Evolutionary conservation across 176 grass and related monocot species (phyloP).

Genomic region (Cocos nucifera): DNA sequence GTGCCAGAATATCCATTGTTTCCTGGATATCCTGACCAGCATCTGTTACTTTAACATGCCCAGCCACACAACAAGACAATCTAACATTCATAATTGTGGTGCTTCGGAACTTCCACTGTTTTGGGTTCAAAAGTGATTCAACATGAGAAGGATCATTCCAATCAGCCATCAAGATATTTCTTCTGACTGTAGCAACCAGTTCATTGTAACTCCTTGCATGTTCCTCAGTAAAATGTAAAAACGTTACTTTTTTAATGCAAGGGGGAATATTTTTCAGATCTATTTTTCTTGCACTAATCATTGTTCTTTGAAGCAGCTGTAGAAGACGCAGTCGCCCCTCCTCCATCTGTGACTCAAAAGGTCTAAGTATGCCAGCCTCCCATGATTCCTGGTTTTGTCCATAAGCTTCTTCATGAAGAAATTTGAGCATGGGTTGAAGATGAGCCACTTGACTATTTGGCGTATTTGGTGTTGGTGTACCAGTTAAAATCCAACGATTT

Average conservation of each 20-base stretch:
- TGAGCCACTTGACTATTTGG: slow-evolving; percentile 87
- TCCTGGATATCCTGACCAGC: slow-evolving; percentile 94
- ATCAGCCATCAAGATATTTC: slow-evolving; percentile 96
- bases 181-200: slow-evolving; percentile 68
- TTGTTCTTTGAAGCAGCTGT: slow-evolving; percentile 65
- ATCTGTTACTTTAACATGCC: slow-evolving; percentile 87
- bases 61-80: slow-evolving; percentile 87
- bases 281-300: slow-evolving; percentile 95
- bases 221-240: slow-evolving; percentile 67
- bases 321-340: slow-evolving; percentile 58
- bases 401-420: slow-evolving; percentile 89
- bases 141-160: slow-evolving; percentile 99
- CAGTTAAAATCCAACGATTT: slow-evolving; percentile 94
- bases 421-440: slow-evolving; percentile 93
- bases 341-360: slow-evolving; percentile 79
- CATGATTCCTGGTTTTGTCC: slow-evolving; percentile 76
- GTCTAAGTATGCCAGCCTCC: slow-evolving; percentile 68
- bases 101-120: slow-evolving; percentile 91
- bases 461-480: slow-evolving; percentile 91
- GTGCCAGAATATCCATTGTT: slow-evolving; percentile 73
- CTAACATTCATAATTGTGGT: slow-evolving; percentile 85
- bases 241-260: slow-evolving; percentile 75
- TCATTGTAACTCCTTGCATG: slow-evolving; percentile 95
- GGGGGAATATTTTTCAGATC: slow-evolving; percentile 86
- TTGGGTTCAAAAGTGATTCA: slow-evolving; percentile 92